Conservation (phyloP, 805 yeast genomes). For the Starmera pachycereana region DNA sequence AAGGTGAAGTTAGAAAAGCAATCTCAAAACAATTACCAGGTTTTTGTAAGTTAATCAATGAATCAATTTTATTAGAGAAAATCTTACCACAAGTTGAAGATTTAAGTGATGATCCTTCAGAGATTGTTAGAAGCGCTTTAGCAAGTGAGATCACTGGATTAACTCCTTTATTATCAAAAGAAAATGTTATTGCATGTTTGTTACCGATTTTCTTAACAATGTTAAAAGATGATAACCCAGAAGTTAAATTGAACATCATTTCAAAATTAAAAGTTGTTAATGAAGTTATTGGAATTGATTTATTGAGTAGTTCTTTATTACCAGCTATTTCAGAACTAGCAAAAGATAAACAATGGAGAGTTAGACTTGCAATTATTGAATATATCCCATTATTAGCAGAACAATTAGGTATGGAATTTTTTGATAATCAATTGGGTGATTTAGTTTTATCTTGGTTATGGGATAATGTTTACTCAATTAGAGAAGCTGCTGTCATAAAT, state of each 20-base stretch:
- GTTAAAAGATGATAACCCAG: constrained; percentile 96
- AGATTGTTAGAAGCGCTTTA: constrained; percentile 85
- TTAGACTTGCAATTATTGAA: constrained; percentile 91
- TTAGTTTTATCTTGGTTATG: constrained; percentile 96
- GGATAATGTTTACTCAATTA: constrained; percentile 94
- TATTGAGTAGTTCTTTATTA: constrained; percentile 73
- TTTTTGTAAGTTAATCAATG: constrained; percentile 44
- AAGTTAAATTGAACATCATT: constrained; percentile 88
- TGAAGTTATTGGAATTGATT: constrained; percentile 86
- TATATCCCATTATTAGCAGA: constrained; percentile 91
- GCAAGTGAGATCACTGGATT: constrained; percentile 82
- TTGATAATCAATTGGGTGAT: constrained; percentile 83
- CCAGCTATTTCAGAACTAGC: constrained; percentile 97
- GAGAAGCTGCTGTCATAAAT: constrained; percentile 91
- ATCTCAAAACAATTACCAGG: constrained; percentile 85
- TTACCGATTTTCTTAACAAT: constrained; percentile 84
- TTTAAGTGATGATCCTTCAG: constrained; percentile 84
- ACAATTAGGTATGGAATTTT: constrained; percentile 87
- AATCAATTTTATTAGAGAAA: constrained; percentile 48
- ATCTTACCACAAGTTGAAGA: constrained; percentile 78
- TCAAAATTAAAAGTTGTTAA: constrained; percentile 87
- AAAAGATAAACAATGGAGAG: constrained; percentile 96
- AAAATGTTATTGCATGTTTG: constrained; percentile 68
- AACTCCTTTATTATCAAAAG: constrained; percentile 79
- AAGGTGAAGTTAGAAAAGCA: constrained; percentile 95